Evolutionary conservation across 1,284 basidiomycete genomes (phyloP), one percentile per base, ranked within the genome.

Genomic region (Rhodotorula sp.): DNA sequence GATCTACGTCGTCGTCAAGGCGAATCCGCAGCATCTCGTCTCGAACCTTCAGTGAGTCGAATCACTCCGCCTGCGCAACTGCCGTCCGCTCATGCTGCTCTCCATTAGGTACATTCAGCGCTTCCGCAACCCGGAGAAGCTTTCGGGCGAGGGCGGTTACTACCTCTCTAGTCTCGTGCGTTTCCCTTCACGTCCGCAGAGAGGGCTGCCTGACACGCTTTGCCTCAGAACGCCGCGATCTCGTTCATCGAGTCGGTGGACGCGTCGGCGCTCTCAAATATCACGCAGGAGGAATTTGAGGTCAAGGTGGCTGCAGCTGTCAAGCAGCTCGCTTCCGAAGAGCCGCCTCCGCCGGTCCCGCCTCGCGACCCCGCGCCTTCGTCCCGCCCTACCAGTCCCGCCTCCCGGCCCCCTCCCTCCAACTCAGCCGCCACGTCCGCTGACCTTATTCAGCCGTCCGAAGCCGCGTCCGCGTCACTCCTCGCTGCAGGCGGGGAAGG

Each of bases 211-310:
- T 41, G 4, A 25, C 21, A 27, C 16, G 0, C 23, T 21, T 8
- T 60, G 17, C n/a, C 42, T 21, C 72, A 92, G 90, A 91, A 88
- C 86, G 92, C 91, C 48, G 92, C 94, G 7, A 92, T 97, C 45
- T 90, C 92, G 2, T 97, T 97, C 81, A 93, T 97, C 74, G 93
- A 97, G 83, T 92, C 92, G 0, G 94, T 99, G 91, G 97, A 98
- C 81, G 91, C 95, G 74, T 90, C 92, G 0, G 91, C 91, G 12
- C 84, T 99, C 55, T 96, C 93, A 19, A 90, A 92, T 78, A 96
- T 98, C 74, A 89, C 91, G 0, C 91, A 95, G 81, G 90, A 91
- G 63, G 92, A 97, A 77, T 98, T 99, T 73, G 95, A 98, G 80
- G 89, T 88, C 68, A 90, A 91, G 72, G 91, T 93, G n/a, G 93